These are phyloP conservation scores for Candida coquimbonensis DNA, from an alignment of 805 yeast genomes.

Conservation along the genomic window DNA sequence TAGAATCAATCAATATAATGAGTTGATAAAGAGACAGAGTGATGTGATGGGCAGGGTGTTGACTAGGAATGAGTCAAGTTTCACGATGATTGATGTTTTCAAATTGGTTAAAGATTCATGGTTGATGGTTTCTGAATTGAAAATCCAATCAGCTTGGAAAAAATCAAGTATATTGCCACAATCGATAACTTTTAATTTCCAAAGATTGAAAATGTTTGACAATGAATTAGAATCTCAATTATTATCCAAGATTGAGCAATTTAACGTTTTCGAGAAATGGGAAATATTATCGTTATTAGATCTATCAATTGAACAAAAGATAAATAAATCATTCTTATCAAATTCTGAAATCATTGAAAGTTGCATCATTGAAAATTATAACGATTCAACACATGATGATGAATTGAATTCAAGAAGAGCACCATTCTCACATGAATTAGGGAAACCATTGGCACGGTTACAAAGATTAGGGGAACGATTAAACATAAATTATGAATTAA, in stretches of 20 bases:
- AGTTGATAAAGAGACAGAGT: conserved; percentile 24
- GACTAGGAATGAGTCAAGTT: conserved; percentile 32
- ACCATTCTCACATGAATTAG: conserved; percentile 22
- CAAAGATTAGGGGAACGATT: conserved; percentile 18
- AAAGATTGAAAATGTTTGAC: conserved; percentile 27
- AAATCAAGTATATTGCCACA: conserved; percentile 36
- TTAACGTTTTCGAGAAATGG: conserved; percentile 52
- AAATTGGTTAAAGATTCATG: conserved; percentile 54
- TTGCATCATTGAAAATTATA: conserved; percentile 41
- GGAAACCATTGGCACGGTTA: conserved; percentile 19
- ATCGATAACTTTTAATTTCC: conserved; percentile 22
- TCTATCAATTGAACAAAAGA: conserved; percentile 36
- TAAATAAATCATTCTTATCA: conserved; percentile 40
- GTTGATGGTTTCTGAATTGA: conserved; percentile 33
- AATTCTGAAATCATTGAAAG: conserved; percentile 56
- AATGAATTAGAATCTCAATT: conserved; percentile 35
- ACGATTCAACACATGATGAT: conserved; percentile 11
- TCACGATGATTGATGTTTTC: conserved; percentile 49
- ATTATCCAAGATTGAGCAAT: conserved; percentile 34
- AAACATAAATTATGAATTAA: background rate
- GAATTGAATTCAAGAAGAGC: conserved; percentile 10
- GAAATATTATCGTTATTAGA: conserved; percentile 48
- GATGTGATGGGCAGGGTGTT: conserved; percentile 14
- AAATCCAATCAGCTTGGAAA: conserved; percentile 37
- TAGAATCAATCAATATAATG: conserved; percentile 48